These are phyloP conservation scores for Homolaphlyctis polyrhiza DNA, from an alignment of 371 early-diverging fungal genomes.

Conservation along the genomic window DNA sequence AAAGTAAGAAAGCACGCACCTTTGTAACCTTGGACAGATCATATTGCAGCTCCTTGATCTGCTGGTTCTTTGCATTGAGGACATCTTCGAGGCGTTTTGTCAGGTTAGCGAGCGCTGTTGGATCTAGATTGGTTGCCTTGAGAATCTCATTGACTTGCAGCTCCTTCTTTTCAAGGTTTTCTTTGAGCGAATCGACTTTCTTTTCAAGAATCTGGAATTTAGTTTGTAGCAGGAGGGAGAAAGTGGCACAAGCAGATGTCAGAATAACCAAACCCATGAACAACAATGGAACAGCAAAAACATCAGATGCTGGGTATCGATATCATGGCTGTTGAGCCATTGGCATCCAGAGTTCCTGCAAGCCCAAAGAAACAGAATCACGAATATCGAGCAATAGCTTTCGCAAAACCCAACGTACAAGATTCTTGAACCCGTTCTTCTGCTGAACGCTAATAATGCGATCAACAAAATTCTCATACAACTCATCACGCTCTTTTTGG, in stretches of 20 bases:
- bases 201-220: slow-evolving; percentile 55
- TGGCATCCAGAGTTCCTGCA: neutral
- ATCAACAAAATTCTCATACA: slow-evolving; percentile 52
- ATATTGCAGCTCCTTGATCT: slow-evolving; percentile 50
- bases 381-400: no score
- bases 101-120: slow-evolving; percentile 41
- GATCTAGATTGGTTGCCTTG: slow-evolving; percentile 51
- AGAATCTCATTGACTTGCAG: slow-evolving; percentile 54
- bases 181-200: slow-evolving; percentile 46
- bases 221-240: no score
- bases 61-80: slow-evolving; percentile 45
- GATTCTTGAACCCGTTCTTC: slow-evolving; percentile 55
- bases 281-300: neutral
- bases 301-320: neutral
- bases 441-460: slow-evolving; percentile 52
- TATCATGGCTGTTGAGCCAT: neutral
- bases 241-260: no score
- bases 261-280: no score
- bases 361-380: no score
- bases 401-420: slow-evolving; percentile 22
- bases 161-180: slow-evolving; percentile 50
- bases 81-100: slow-evolving; percentile 49
- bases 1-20: slow-evolving; percentile 19
- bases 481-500: slow-evolving; percentile 49
- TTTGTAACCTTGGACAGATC: slow-evolving; percentile 53